These are phyloP conservation scores for Citrus medica DNA, from an alignment of 345 rosid species.

Conservation along the genomic window DNA sequence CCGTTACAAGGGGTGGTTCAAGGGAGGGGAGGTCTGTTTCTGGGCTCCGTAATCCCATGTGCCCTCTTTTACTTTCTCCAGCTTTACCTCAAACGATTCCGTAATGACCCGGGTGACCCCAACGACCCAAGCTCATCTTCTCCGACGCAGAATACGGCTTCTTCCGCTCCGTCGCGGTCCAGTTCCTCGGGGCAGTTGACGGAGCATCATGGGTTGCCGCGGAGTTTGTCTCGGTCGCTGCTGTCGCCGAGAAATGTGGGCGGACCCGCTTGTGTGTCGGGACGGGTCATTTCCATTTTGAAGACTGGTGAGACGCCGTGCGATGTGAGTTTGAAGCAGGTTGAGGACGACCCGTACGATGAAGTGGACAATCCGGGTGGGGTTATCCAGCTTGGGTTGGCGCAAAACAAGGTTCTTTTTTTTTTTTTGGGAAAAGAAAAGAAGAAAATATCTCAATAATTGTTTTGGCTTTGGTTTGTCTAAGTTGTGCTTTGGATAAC, in stretches of 20 bases:
- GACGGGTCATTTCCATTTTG: conserved; percentile 48
- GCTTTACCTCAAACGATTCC: conserved; percentile 65
- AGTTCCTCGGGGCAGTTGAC: conserved; percentile 46
- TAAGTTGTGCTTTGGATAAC: too few relatives aligned
- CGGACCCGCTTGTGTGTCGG: conserved; percentile 57
- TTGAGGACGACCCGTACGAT: conserved; percentile 66
- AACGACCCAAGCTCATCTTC: conserved; percentile 21
- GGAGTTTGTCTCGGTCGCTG: conserved; percentile 58
- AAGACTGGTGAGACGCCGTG: conserved; percentile 55
- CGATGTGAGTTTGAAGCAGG: conserved; percentile 48
- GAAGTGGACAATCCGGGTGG: conserved; percentile 65
- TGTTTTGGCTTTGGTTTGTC: background rate
- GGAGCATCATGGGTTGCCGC: conserved; percentile 55
- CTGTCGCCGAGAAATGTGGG: conserved; percentile 62
- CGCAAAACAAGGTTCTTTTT: conserved; percentile 53
- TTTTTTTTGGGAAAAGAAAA: background rate
- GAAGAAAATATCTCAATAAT: background rate
- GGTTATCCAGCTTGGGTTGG: conserved; percentile 69
- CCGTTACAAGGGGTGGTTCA: conserved; percentile 94
- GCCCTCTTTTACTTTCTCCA: conserved; percentile 92
- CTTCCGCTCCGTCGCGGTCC: conserved; percentile 37
- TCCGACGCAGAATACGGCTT: conserved; percentile 17
- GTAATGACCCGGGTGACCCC: conserved; percentile 38
- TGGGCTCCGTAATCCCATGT: conserved; percentile 94
- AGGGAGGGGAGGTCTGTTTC: conserved; percentile 83